Conservation (phyloP, 768 basidiomycete genomes). For the Russula foetens region DNA sequence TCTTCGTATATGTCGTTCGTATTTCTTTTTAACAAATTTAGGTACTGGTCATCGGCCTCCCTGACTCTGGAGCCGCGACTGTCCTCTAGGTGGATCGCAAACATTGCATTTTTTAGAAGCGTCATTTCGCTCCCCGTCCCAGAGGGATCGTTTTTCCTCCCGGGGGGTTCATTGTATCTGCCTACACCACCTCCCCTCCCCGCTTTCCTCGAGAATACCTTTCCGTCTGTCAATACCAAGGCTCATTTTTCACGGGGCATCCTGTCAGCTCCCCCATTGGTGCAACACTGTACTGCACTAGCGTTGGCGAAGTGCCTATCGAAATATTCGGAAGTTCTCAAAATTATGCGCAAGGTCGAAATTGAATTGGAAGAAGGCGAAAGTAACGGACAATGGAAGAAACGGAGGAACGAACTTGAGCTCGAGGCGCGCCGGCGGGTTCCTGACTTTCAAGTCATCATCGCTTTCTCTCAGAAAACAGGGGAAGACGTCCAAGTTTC, state of each 20-base stretch:
- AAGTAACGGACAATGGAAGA: conserved; percentile 65
- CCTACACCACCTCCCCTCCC: conserved; percentile 69
- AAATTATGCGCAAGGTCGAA: conserved; percentile 41
- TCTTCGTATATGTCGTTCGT: background rate
- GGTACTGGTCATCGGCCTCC: conserved; percentile 63
- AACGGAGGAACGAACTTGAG: conserved; percentile 58
- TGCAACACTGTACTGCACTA: conserved; percentile 80
- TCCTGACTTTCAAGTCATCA: conserved; percentile 81
- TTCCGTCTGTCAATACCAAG: conserved; percentile 69
- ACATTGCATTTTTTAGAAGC: conserved; percentile 72
- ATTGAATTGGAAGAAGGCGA: conserved; percentile 51
- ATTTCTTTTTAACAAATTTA: conserved; percentile 27
- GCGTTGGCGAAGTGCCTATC: conserved; percentile 65
- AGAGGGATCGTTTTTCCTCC: conserved; percentile 48
- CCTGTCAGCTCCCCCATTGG: conserved; percentile 59
- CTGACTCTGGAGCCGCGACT: conserved; percentile 80
- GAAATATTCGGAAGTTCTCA: conserved; percentile 56
- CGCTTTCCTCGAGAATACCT: conserved; percentile 64
- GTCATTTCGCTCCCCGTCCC: conserved; percentile 77
- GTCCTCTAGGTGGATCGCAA: conserved; percentile 86
- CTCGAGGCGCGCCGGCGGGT: conserved; percentile 65
- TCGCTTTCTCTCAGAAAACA: conserved; percentile 63
- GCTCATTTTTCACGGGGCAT: conserved; percentile 75
- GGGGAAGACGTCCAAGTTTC: background rate
- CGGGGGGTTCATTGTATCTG: conserved; percentile 40